phyloP scores from a whole-genome alignment of 257 asterid genomes.

The Handroanthus guayacan region DNA sequence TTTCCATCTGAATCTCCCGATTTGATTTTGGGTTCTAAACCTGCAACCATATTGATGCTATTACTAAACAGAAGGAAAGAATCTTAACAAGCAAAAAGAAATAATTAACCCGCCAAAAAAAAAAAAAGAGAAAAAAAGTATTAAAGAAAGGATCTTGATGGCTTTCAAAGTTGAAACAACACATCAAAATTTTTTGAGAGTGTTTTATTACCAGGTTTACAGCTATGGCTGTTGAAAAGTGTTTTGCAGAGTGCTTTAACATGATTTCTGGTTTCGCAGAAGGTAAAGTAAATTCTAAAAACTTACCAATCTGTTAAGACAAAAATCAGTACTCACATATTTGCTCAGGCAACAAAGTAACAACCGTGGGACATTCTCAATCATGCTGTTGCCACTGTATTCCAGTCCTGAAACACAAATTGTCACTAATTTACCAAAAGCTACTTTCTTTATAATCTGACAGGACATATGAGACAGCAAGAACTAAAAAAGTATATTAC shows the following conservation, averaged over 20 bases:
- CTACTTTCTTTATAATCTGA: neutral
- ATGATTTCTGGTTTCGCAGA: too few relatives aligned
- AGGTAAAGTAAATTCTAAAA: neutral
- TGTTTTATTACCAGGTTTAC: too few relatives aligned
- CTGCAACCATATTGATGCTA: too few relatives aligned
- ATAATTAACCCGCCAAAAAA: too few relatives aligned
- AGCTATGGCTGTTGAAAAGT: too few relatives aligned
- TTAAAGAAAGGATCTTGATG: too few relatives aligned
- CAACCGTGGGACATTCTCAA: conserved; percentile 15
- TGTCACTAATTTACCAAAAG: conserved; percentile 14
- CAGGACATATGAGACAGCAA: neutral
- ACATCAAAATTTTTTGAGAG: too few relatives aligned
- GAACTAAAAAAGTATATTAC: conserved; percentile 32
- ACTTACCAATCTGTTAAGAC: neutral
- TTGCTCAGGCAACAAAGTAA: neutral
- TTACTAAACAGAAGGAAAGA: too few relatives aligned
- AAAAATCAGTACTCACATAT: conserved; percentile 27
- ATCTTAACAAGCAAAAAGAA: too few relatives aligned
- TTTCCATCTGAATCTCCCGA: neutral
- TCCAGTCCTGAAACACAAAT: conserved; percentile 35
- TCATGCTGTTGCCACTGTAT: conserved; percentile 29
- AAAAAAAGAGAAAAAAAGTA: too few relatives aligned
- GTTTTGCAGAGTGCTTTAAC: too few relatives aligned
- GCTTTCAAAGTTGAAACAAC: too few relatives aligned
- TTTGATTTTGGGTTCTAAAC: neutral